phyloP scores from a whole-genome alignment of 2,329 filamentous ascomycete genomes.

The Phialophora expanda region DNA sequence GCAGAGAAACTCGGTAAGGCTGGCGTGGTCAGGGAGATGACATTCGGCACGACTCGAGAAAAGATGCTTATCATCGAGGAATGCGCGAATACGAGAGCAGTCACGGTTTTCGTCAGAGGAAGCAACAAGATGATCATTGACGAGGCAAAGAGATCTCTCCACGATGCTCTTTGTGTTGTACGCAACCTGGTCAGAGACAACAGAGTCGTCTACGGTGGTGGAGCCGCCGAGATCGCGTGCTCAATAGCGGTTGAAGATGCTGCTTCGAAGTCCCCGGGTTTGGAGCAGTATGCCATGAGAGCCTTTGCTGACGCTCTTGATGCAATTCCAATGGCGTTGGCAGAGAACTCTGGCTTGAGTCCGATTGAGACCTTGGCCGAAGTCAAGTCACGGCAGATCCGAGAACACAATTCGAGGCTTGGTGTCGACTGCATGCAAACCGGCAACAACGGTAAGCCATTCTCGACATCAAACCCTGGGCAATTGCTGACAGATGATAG shows the following conservation, averaged over 20 bases:
- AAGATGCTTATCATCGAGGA: constrained; percentile 99
- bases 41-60: constrained; percentile 94
- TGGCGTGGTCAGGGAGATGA: constrained; percentile 91
- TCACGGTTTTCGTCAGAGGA: constrained; percentile 93
- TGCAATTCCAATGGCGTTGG: constrained; percentile 89
- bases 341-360: constrained; percentile 95
- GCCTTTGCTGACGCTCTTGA: constrained; percentile 96
- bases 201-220: constrained; percentile 95
- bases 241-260: constrained; percentile 94
- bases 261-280: constrained; percentile 90
- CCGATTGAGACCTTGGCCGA: constrained; percentile 93
- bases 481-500: constrained; percentile 47
- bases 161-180: constrained; percentile 96
- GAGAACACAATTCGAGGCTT: constrained; percentile 76
- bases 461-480: constrained; percentile 6
- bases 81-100: constrained; percentile 95
- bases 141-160: constrained; percentile 95
- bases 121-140: constrained; percentile 99
- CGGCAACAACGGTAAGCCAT: constrained; percentile 74
- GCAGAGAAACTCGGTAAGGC: constrained; percentile 88
- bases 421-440: constrained; percentile 98
- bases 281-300: constrained; percentile 99
- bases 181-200: constrained; percentile 96
- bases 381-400: constrained; percentile 95
- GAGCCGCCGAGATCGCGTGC: constrained; percentile 96